phyloP scores from a whole-genome alignment of 2,329 filamentous ascomycete species.

The Geoglossum cookeanum region DNA sequence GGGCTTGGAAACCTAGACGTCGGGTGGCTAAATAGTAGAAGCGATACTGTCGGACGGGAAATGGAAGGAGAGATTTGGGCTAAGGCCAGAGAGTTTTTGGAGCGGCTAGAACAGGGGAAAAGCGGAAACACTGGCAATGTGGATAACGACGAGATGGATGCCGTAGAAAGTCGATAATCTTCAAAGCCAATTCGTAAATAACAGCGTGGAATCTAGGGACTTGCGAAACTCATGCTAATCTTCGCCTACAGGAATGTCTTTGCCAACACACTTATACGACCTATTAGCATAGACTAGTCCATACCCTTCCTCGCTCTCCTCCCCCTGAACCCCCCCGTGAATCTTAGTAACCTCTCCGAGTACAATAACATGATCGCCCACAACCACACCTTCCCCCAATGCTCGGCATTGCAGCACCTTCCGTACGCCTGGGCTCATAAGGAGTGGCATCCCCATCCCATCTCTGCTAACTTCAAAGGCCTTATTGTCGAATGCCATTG shows the following conservation, averaged over 20 bases:
- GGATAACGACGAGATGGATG: background rate
- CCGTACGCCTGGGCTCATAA: background rate
- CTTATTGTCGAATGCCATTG: background rate
- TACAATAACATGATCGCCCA: constrained; percentile 3
- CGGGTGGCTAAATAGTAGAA: constrained; percentile 75
- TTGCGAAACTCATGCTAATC: background rate
- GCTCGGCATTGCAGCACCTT: background rate
- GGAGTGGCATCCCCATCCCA: background rate
- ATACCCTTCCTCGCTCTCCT: background rate
- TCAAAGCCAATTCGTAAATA: background rate
- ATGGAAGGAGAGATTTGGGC: constrained; percentile 71
- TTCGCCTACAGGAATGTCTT: background rate
- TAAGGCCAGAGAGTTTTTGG: constrained; percentile 35
- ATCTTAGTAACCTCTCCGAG: background rate
- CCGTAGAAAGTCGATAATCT: background rate
- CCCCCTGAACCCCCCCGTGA: background rate
- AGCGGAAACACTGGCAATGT: background rate
- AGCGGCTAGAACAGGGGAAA: background rate
- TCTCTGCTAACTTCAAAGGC: background rate
- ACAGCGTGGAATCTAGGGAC: background rate
- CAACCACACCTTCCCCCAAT: background rate
- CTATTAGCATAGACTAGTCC: constrained; percentile 1
- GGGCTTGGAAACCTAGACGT: constrained; percentile 48
- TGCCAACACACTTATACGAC: background rate
- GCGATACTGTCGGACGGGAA: constrained; percentile 59